phyloP scores from a whole-genome alignment of 1,284 basidiomycete genomes.

The Trichosporon sp. region DNA sequence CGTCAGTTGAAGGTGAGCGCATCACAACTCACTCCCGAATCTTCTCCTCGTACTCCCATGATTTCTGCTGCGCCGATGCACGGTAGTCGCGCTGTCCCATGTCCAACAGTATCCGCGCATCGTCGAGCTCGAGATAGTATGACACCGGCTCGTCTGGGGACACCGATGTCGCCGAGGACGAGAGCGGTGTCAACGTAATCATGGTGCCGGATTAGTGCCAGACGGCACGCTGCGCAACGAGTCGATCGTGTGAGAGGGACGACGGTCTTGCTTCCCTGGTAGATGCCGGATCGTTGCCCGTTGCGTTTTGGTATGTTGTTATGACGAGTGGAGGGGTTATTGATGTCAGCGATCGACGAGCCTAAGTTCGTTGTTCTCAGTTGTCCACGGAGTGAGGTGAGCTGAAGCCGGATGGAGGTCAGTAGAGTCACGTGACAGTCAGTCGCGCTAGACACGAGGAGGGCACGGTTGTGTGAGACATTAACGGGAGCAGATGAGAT shows the following conservation, averaged over 20 bases:
- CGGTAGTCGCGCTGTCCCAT: slow-evolving; percentile 66
- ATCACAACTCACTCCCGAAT: slow-evolving; percentile 52
- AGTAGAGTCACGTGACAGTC: background rate
- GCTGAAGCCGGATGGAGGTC: background rate
- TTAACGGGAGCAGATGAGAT: background rate
- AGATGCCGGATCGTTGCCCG: background rate
- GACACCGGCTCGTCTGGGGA: slow-evolving; percentile 61
- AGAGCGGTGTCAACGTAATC: slow-evolving; percentile 90
- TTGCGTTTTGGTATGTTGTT: background rate
- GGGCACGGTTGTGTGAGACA: background rate
- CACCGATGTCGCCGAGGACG: slow-evolving; percentile 71
- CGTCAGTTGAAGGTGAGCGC: background rate
- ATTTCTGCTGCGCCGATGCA: slow-evolving; percentile 36
- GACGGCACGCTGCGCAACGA: background rate
- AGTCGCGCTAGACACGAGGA: too few relatives aligned
- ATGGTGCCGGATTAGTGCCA: slow-evolving; percentile 57
- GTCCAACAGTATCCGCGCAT: slow-evolving; percentile 89
- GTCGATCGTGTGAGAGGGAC: background rate
- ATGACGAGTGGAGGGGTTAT: background rate
- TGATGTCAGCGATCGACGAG: background rate
- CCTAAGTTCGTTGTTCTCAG: background rate
- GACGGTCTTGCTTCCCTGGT: background rate
- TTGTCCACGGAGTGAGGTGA: background rate
- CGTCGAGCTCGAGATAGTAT: slow-evolving; percentile 92
- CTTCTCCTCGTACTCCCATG: slow-evolving; percentile 56